A percentile compares a stretch with the other conserved stretches of the same genome.
Conservation (phyloP, 2,329 filamentous ascomycete species). For the Penicillium sp. region DNA sequence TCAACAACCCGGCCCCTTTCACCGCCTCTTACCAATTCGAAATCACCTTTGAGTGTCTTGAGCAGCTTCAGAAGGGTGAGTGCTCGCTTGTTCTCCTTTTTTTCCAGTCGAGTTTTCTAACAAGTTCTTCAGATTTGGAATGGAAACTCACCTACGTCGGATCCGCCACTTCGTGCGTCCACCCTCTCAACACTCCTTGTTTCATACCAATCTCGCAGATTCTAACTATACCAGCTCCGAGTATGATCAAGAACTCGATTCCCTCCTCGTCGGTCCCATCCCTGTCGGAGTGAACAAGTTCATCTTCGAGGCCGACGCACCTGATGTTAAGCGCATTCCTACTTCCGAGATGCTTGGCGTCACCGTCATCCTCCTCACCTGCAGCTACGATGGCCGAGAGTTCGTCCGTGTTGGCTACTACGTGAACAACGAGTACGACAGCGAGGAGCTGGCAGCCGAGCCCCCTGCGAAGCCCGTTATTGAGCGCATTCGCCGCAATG, state of each 20-base stretch:
- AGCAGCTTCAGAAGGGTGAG: conserved; percentile 85
- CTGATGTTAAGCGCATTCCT: conserved; percentile 85
- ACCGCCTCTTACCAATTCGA: conserved; percentile 92
- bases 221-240: conserved; percentile 65
- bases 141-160: conserved; percentile 99
- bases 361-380: conserved; percentile 93
- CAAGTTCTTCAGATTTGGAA: conserved; percentile 70
- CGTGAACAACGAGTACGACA: conserved; percentile 98
- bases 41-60: conserved; percentile 97
- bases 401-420: conserved; percentile 99
- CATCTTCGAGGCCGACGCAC: conserved; percentile 91
- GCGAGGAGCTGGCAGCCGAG: conserved; percentile 81
- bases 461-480: conserved; percentile 89
- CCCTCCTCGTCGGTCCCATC: conserved; percentile 93
- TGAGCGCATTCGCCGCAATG: conserved; percentile 87
- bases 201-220: conserved; percentile 11
- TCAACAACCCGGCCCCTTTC: conserved; percentile 96
- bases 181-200: background rate
- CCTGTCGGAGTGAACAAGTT: conserved; percentile 98
- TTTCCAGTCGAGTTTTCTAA: conserved; percentile 11
- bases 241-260: conserved; percentile 97
- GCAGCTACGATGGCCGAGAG: conserved; percentile 92
- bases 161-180: conserved; percentile 86
- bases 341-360: conserved; percentile 94
- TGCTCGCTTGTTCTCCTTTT: background rate